Evolutionary conservation across 495 filamentous ascomycete genomes (phyloP).

Genomic region (Penicillium steckii): DNA sequence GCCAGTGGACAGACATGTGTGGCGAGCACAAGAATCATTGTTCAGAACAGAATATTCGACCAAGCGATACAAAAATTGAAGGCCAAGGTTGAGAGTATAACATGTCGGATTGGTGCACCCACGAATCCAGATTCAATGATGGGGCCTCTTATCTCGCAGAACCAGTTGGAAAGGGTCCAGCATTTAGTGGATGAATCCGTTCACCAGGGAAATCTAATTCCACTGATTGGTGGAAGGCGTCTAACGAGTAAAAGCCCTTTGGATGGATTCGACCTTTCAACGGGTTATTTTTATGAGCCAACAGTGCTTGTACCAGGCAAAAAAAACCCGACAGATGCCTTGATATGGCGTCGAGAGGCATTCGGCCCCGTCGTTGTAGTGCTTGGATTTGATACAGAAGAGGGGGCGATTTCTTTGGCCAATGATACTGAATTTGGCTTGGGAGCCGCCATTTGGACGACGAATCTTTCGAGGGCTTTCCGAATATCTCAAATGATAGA

Average conservation of each 20-base stretch:
- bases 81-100: constrained; percentile 38
- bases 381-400: constrained; percentile 38
- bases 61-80: constrained; percentile 33
- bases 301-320: constrained; percentile 43
- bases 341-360: constrained; percentile 43
- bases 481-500: constrained; percentile 49
- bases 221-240: constrained; percentile 33
- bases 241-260: constrained; percentile 24
- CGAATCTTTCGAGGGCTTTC: constrained; percentile 49
- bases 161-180: constrained; percentile 17
- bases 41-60: constrained; percentile 46
- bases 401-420: constrained; percentile 36
- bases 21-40: constrained; percentile 57
- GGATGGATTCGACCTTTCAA: constrained; percentile 25
- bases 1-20: constrained; percentile 64
- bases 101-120: constrained; percentile 29
- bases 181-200: constrained; percentile 29
- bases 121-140: constrained; percentile 17
- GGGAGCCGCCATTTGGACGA: constrained; percentile 48
- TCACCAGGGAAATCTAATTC: constrained; percentile 21
- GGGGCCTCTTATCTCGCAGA: constrained; percentile 22
- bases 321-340: constrained; percentile 7
- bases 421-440: constrained; percentile 46
- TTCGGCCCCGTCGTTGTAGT: constrained; percentile 51
- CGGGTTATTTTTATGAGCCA: constrained; percentile 58